Evolutionary conservation across 2,329 filamentous ascomycete genomes (phyloP), one percentile per base, ranked within the genome.

Genomic region (Reticulascus tulasneorum): DNA sequence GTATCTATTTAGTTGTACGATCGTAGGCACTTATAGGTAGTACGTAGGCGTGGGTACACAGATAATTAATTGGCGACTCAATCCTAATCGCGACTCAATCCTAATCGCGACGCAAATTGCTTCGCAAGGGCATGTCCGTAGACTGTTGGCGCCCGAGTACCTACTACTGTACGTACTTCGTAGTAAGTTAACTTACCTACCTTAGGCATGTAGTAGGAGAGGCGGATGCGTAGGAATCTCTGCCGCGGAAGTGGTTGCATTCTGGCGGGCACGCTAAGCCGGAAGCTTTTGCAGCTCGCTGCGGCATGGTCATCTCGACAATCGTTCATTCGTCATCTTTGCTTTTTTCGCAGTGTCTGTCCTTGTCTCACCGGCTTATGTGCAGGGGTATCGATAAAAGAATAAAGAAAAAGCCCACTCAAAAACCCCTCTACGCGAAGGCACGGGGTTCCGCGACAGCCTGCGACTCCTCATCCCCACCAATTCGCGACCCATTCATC

Each of bases 361-460:
- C n/a, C n/a, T n/a, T n/a, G n/a, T 38, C 35, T 11, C 15, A 23
- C 33, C 42, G 39, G 39, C 35, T 35, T 35, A 25, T n/a, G 35
- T 39, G 38, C 39, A 56, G 47, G 54, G 54, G 46, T 52, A 55
- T 41, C 41, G 31, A 25, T 38, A 31, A n/a, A 19, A 23, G 18
- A 23, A 30, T 35, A 35, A 25, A 40, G 28, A 26, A 31, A 40
- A 26, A 15, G 24, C 32, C 23, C 35, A 19, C 25, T 18, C 16
- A 33, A 32, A 47, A 59, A 58, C 55, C 58, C 60, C 58, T 60
- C 59, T 60, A 62, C 58, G 57, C 58, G 58, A 54, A 54, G 42
- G 49, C 44, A 46, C 56, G 55, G 37, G 22, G n/a, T n/a, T n/a
- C n/a, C n/a, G n/a, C n/a, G n/a, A n/a, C n/a, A n/a, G n/a, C 22